These are phyloP conservation scores for Jatropha multifida DNA, from an alignment of 441 rosid genomes.

Conservation along the genomic window DNA sequence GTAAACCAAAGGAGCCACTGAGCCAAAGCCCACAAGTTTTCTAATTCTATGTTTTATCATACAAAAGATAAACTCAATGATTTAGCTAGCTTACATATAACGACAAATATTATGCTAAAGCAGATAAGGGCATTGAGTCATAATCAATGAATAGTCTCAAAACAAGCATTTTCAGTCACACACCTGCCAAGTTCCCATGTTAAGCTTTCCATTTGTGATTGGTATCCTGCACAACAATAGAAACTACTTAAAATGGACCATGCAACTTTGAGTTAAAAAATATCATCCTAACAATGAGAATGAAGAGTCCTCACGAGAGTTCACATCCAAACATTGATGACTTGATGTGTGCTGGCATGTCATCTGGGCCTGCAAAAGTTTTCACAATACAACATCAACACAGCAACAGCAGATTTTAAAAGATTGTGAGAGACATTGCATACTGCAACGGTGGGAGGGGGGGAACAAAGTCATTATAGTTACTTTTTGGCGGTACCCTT, in stretches of 20 bases:
- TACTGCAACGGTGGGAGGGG: neutral
- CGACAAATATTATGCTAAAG: neutral
- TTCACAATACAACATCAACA: slow-evolving; percentile 1
- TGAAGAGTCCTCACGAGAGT: slow-evolving; percentile 55
- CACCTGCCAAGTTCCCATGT: slow-evolving; percentile 99
- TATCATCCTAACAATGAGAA: neutral
- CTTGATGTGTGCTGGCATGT: slow-evolving; percentile 96
- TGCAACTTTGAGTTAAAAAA: neutral
- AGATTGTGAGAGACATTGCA: neutral
- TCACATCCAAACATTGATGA: slow-evolving; percentile 90
- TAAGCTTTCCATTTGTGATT: slow-evolving; percentile 75
- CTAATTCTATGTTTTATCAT: neutral
- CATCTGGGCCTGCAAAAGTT: slow-evolving; percentile 75
- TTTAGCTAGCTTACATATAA: neutral
- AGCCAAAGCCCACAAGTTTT: neutral
- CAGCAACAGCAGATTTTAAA: neutral
- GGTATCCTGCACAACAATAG: slow-evolving; percentile 61
- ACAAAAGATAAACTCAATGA: neutral
- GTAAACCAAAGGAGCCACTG: neutral
- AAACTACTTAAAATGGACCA: slow-evolving; percentile 15
- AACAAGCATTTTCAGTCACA: neutral
- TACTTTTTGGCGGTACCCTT: no score
- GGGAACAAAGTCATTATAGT: neutral
- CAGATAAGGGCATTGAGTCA: neutral
- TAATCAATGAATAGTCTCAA: neutral